Percentiles rank a stretch among this genome's conserved stretches.
Conservation (phyloP, 306 rosid species). For the Luffa acutangula region DNA sequence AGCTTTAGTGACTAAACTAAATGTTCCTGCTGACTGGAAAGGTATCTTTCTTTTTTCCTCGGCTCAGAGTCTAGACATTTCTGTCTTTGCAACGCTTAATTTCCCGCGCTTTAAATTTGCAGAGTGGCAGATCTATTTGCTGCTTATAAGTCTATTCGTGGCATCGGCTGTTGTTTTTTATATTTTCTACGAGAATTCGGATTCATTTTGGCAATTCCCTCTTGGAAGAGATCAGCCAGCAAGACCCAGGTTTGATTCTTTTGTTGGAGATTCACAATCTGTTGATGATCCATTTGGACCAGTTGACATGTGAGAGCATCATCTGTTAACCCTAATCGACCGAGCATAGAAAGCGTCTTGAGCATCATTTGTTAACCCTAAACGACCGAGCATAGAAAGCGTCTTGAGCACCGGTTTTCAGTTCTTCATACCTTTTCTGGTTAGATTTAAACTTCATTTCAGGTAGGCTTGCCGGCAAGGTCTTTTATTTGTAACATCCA, state of each 20-base stretch:
- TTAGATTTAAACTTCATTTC: neutral
- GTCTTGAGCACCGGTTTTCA: neutral
- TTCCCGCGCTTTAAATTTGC: slow-evolving; percentile 30
- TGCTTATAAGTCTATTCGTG: slow-evolving; percentile 61
- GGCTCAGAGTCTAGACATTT: neutral
- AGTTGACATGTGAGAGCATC: slow-evolving; percentile 52
- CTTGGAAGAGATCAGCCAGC: slow-evolving; percentile 50
- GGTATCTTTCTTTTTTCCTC: slow-evolving; percentile 29
- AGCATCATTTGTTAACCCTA: neutral
- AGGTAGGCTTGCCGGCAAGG: neutral
- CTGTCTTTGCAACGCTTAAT: neutral
- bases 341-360: neutral
- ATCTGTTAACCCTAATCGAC: neutral
- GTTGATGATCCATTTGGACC: slow-evolving; percentile 51
- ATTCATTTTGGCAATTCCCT: slow-evolving; percentile 87
- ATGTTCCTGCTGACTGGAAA: slow-evolving; percentile 94
- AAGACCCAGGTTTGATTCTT: slow-evolving; percentile 36
- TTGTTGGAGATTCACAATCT: slow-evolving; percentile 36
- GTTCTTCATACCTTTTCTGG: neutral
- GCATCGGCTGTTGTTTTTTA: slow-evolving; percentile 68
- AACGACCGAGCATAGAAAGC: neutral
- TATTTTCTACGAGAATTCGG: slow-evolving; percentile 77
- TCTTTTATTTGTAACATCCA: slow-evolving; percentile 1
- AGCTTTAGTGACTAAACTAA: slow-evolving; percentile 71
- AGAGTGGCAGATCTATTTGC: slow-evolving; percentile 96